Percentiles rank a stretch among this genome's conserved stretches.
Evolutionary conservation across 495 filamentous ascomycete species (phyloP).

Genomic region (Podospora didyma): DNA sequence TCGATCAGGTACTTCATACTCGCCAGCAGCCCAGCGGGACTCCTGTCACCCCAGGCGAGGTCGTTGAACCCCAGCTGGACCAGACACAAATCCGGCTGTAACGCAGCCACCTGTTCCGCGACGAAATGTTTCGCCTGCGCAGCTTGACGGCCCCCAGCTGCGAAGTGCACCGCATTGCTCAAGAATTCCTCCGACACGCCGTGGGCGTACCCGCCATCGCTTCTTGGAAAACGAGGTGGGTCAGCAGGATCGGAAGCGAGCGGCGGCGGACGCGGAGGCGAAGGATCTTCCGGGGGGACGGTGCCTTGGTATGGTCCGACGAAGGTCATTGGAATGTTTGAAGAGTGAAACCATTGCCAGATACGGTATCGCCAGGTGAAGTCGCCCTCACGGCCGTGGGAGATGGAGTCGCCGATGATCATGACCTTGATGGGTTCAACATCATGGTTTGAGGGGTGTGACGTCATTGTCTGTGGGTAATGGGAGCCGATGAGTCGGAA

Average conservation of each 20-base stretch:
- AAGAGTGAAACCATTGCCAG: slow-evolving; percentile 26
- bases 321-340: slow-evolving; percentile 20
- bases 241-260: slow-evolving; percentile 9
- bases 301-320: slow-evolving; percentile 37
- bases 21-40: slow-evolving; percentile 15
- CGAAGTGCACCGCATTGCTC: slow-evolving; percentile 17
- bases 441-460: not conserved
- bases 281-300: slow-evolving; percentile 11
- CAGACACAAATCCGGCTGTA: slow-evolving; percentile 33
- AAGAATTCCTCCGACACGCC: slow-evolving; percentile 22
- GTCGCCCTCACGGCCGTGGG: slow-evolving; percentile 36
- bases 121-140: slow-evolving; percentile 35
- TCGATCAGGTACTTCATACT: slow-evolving; percentile 23
- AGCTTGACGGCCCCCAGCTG: slow-evolving; percentile 23
- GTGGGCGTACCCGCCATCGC: slow-evolving; percentile 24
- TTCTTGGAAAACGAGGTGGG: slow-evolving; percentile 1
- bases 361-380: slow-evolving; percentile 37
- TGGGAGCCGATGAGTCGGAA: too few relatives aligned
- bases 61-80: slow-evolving; percentile 38
- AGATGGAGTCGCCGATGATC: slow-evolving; percentile 36
- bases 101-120: slow-evolving; percentile 36
- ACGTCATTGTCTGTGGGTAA: too few relatives aligned
- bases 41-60: slow-evolving; percentile 27
- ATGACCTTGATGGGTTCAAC: slow-evolving; percentile 22
- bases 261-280: slow-evolving; percentile 16